A percentile compares a stretch with the other conserved stretches of the same genome.
phyloP scores from a whole-genome alignment of 2,329 filamentous ascomycete species.

The Lomentospora prolificans region DNA sequence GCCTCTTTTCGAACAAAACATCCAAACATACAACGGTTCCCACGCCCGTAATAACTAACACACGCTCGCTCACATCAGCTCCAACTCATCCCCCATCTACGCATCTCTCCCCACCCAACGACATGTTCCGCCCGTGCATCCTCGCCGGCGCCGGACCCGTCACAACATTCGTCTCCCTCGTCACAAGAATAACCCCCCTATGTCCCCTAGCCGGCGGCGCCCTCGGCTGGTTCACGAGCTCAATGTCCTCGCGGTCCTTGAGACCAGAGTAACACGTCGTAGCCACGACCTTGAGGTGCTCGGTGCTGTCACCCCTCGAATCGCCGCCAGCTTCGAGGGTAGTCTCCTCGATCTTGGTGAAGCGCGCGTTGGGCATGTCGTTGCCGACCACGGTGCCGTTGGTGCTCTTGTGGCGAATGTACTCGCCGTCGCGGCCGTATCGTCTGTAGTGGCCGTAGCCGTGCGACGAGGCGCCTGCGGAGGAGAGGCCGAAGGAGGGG shows the following conservation, averaged over 20 bases:
- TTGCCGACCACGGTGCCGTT: too few species aligned
- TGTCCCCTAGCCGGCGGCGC: neutral
- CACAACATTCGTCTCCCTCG: conserved; percentile 4
- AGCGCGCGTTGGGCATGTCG: too few species aligned
- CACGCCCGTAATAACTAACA: too few species aligned
- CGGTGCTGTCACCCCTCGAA: neutral
- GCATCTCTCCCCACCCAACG: neutral
- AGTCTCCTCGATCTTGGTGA: neutral
- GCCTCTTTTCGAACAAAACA: too few species aligned
- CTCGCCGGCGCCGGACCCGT: neutral
- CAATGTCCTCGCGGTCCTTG: neutral
- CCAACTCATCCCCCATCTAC: neutral
- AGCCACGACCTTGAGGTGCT: neutral
- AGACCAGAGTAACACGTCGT: neutral
- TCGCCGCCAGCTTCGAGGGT: neutral
- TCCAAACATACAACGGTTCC: too few species aligned
- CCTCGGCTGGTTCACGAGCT: neutral
- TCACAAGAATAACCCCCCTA: neutral
- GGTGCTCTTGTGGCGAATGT: neutral
- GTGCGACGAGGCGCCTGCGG: conserved; percentile 10
- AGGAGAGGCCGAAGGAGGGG: conserved; percentile 14
- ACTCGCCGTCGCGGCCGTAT: neutral
- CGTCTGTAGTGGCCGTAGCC: conserved; percentile 11
- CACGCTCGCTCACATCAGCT: too few species aligned
- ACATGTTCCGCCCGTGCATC: neutral